A percentile compares a stretch with the other conserved stretches of the same genome.
phyloP scores from a whole-genome alignment of 2,329 filamentous ascomycete genomes.

The Colletotrichum acutatum region DNA sequence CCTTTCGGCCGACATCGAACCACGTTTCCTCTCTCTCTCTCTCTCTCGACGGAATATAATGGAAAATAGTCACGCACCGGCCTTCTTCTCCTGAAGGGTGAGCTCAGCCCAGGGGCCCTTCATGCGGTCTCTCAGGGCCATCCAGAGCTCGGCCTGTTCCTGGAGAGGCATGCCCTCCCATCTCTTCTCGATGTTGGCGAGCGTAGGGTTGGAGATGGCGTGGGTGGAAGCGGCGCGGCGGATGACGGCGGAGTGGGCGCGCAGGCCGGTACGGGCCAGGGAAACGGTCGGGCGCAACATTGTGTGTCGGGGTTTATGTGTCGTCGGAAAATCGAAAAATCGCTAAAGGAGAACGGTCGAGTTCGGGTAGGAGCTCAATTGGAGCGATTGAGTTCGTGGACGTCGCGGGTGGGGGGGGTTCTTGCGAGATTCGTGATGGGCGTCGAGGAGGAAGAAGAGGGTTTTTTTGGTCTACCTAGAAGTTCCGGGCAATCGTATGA shows the following conservation, averaged over 20 bases:
- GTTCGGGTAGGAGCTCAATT: constrained; percentile 43
- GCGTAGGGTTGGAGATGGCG: constrained; percentile 96
- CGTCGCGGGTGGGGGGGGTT: constrained; percentile 22
- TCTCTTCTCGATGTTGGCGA: constrained; percentile 98
- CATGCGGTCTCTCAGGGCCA: constrained; percentile 98
- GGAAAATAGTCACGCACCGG: constrained; percentile 74
- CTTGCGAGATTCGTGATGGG: constrained; percentile 16
- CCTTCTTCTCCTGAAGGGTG: constrained; percentile 98
- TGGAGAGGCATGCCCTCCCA: constrained; percentile 98
- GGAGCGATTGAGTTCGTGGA: constrained; percentile 36
- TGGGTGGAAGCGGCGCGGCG: constrained; percentile 76
- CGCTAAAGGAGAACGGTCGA: constrained; percentile 36
- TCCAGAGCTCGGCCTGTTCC: constrained; percentile 99
- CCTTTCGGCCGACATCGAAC: constrained; percentile 9
- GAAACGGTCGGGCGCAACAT: constrained; percentile 67
- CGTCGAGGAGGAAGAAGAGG: constrained; percentile 33
- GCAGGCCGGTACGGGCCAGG: constrained; percentile 61
- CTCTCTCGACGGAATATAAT: not conserved
- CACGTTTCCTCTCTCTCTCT: constrained; percentile 6
- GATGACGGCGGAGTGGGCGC: constrained; percentile 55
- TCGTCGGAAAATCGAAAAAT: constrained; percentile 28
- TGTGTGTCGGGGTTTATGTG: constrained; percentile 39
- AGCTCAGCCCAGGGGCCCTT: constrained; percentile 97
- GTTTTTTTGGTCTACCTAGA: constrained; percentile 36
- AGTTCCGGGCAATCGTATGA: constrained; percentile 37